Conservation (phyloP, 1,139 yeast species). For the Suzukiozyma palmioleophila region DNA sequence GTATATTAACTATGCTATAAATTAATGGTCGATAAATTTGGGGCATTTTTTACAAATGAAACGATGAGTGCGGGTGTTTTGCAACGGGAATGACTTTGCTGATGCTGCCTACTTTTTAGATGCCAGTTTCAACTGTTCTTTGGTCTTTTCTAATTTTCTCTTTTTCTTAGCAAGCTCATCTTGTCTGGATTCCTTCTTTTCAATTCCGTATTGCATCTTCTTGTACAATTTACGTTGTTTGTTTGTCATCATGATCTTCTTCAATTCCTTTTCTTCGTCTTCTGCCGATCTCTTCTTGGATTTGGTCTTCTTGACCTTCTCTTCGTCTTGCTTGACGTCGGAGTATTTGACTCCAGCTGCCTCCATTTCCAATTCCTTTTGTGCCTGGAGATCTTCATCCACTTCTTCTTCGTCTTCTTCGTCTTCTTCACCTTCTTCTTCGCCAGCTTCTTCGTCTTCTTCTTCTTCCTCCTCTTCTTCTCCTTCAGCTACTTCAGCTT, state of each 20-base stretch:
- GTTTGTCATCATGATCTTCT: slow-evolving; percentile 95
- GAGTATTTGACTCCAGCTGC: slow-evolving; percentile 80
- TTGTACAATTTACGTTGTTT: slow-evolving; percentile 92
- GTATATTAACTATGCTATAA: slow-evolving; percentile 1
- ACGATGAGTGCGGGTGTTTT: no score
- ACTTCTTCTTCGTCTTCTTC: slow-evolving; percentile 48
- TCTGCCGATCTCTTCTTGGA: slow-evolving; percentile 40
- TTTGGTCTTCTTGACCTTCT: slow-evolving; percentile 22
- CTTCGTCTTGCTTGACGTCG: slow-evolving; percentile 35
- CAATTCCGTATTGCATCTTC: slow-evolving; percentile 91
- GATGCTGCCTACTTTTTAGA: not conserved
- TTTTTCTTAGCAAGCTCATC: slow-evolving; percentile 74
- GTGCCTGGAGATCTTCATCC: slow-evolving; percentile 57
- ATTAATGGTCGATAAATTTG: not conserved
- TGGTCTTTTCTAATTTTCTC: slow-evolving; percentile 68
- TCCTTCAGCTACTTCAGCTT: slow-evolving; percentile 35
- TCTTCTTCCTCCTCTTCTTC: slow-evolving; percentile 30
- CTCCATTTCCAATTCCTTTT: slow-evolving; percentile 85
- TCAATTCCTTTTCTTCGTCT: slow-evolving; percentile 81
- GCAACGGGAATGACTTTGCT: no score
- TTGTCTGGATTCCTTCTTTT: slow-evolving; percentile 77
- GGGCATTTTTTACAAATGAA: not conserved
- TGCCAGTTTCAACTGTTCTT: slow-evolving; percentile 46
- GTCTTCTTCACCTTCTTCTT: slow-evolving; percentile 46
- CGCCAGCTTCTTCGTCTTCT: slow-evolving; percentile 47